Evolutionary conservation across 345 rosid genomes (phyloP).

Genomic region (Passiflora organensis): DNA sequence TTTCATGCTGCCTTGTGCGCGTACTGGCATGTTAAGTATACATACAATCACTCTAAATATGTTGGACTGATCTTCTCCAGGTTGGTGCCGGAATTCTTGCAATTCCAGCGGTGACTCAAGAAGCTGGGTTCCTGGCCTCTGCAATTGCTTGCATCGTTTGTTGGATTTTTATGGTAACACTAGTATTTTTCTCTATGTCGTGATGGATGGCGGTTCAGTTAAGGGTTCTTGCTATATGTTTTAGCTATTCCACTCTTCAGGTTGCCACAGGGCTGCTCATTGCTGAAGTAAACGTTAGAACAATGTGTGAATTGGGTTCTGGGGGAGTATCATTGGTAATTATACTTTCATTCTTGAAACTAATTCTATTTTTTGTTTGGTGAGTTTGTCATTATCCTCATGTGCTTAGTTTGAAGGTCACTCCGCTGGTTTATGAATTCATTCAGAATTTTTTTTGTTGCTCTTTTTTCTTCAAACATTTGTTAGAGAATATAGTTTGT

Average conservation of each 20-base stretch:
- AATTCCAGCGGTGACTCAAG: constrained; percentile 88
- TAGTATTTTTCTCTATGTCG: too few relatives aligned
- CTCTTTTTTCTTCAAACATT: too few relatives aligned
- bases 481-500: not conserved
- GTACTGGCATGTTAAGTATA: not conserved
- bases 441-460: too few relatives aligned
- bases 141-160: constrained; percentile 65
- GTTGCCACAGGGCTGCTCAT: constrained; percentile 80
- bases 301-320: constrained; percentile 90
- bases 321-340: constrained; percentile 89
- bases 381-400: too few relatives aligned
- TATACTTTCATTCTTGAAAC: constrained; percentile 2
- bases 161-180: constrained; percentile 74
- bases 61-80: constrained; percentile 26
- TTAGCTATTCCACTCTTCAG: constrained; percentile 27
- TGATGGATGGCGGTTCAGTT: not conserved
- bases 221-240: not conserved
- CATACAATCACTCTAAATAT: not conserved
- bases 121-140: constrained; percentile 82
- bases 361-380: too few relatives aligned
- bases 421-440: too few relatives aligned
- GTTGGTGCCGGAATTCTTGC: constrained; percentile 96
- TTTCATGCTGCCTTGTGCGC: not conserved
- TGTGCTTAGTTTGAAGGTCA: too few relatives aligned
- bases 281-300: constrained; percentile 87